These are phyloP conservation scores for Pichia sorboxylosa DNA, from an alignment of 1,139 yeast species.

Conservation along the genomic window DNA sequence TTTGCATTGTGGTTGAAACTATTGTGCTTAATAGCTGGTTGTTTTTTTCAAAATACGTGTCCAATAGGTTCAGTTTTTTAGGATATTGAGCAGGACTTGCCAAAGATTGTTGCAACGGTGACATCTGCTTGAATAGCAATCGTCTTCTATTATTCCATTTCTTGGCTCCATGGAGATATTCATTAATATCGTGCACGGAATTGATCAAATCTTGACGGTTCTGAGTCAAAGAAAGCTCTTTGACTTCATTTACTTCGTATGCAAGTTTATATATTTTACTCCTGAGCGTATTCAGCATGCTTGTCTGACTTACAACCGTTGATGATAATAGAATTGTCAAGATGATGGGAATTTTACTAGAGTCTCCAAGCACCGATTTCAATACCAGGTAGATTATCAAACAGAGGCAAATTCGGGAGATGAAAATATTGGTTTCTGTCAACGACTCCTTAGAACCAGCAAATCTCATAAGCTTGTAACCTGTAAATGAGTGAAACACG, in stretches of 20 bases:
- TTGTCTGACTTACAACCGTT: slow-evolving; percentile 23
- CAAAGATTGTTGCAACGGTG: slow-evolving; percentile 43
- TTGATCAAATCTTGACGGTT: slow-evolving; percentile 31
- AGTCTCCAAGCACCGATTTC: slow-evolving; percentile 9
- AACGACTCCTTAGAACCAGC: too few species aligned
- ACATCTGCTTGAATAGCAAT: slow-evolving; percentile 34
- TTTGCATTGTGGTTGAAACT: slow-evolving; percentile 29
- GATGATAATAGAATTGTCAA: slow-evolving; percentile 21
- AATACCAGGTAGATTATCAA: slow-evolving; percentile 12
- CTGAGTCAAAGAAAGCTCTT: slow-evolving; percentile 4
- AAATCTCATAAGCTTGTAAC: too few species aligned
- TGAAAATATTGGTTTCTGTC: slow-evolving; percentile 8
- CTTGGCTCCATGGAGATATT: slow-evolving; percentile 32
- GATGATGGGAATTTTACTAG: slow-evolving; percentile 20
- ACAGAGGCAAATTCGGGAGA: slow-evolving; percentile 13
- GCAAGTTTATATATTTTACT: slow-evolving; percentile 12
- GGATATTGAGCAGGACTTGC: slow-evolving; percentile 36
- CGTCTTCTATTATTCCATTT: slow-evolving; percentile 36
- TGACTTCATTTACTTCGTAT: slow-evolving; percentile 9
- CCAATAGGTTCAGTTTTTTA: slow-evolving; percentile 37
- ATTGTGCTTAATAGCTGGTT: slow-evolving; percentile 34
- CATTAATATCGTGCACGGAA: slow-evolving; percentile 41
- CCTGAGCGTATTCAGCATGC: slow-evolving; percentile 17
- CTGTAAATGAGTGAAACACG: too few species aligned
- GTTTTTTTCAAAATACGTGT: slow-evolving; percentile 34